These are phyloP conservation scores for Saccharum spontaneum DNA, from an alignment of 176 grass and related monocot species.

Conservation along the genomic window DNA sequence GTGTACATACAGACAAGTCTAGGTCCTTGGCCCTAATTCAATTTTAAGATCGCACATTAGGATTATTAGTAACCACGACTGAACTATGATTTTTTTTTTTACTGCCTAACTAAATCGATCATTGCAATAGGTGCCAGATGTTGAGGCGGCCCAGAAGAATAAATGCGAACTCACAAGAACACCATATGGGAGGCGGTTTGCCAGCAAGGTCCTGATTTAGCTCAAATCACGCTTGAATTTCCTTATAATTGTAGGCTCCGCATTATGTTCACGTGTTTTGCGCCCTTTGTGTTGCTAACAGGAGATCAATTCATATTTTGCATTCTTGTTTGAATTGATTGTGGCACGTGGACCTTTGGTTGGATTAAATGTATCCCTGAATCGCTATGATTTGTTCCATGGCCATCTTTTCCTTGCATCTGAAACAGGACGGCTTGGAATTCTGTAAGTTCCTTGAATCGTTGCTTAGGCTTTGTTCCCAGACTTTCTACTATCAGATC, in stretches of 20 bases:
- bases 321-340: conserved; percentile 88
- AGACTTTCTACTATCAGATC: neutral
- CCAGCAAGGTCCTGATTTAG: conserved; percentile 41
- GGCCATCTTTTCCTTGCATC: conserved; percentile 86
- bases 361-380: conserved; percentile 78
- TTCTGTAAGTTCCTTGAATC: conserved; percentile 62
- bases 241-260: neutral
- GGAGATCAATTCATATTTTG: conserved; percentile 86
- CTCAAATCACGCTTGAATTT: neutral
- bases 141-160: conserved; percentile 54
- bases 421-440: conserved; percentile 70
- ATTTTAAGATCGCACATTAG: neutral
- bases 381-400: conserved; percentile 82
- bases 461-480: neutral
- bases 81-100: neutral
- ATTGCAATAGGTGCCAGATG: conserved; percentile 70
- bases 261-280: conserved; percentile 19
- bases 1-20: neutral
- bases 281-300: conserved; percentile 28
- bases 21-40: neutral
- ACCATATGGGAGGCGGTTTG: conserved; percentile 71
- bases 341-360: conserved; percentile 56
- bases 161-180: conserved; percentile 88
- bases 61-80: neutral
- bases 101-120: neutral